phyloP scores from a whole-genome alignment of 2,329 filamentous ascomycete species.

The Trichophyton rubrum region DNA sequence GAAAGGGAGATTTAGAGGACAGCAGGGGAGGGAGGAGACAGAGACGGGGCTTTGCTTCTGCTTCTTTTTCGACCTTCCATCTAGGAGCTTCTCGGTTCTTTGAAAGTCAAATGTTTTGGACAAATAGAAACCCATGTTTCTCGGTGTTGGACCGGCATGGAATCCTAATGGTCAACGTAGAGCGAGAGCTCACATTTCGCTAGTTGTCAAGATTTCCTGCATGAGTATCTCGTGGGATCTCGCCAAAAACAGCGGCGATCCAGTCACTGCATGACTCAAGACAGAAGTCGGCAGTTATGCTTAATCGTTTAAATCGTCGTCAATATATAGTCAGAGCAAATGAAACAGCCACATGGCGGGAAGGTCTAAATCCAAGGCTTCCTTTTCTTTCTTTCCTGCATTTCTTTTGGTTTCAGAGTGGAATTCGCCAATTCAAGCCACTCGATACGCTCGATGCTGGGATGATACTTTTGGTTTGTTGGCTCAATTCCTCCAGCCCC shows the following conservation, averaged over 20 bases:
- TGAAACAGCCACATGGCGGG: constrained; percentile 1
- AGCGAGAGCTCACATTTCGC: neutral
- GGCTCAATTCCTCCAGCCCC: neutral
- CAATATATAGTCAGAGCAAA: neutral
- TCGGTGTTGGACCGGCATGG: neutral
- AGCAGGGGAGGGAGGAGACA: neutral
- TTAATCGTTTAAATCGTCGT: neutral
- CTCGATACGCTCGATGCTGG: neutral
- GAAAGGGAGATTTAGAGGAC: neutral
- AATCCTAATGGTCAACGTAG: neutral
- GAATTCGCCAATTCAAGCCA: neutral
- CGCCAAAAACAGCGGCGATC: neutral
- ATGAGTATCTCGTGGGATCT: neutral
- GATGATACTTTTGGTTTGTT: neutral
- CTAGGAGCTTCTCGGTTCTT: neutral
- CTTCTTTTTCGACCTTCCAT: neutral
- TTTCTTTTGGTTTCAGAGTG: neutral
- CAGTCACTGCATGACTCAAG: neutral
- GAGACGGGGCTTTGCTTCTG: neutral
- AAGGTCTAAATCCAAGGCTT: neutral
- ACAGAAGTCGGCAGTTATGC: neutral
- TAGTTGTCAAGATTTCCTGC: neutral
- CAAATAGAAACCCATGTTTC: neutral
- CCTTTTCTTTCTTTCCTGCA: neutral
- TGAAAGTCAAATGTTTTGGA: neutral